Evolutionary conservation across 345 rosid species (phyloP).

Genomic region (Lepidium sativum): DNA sequence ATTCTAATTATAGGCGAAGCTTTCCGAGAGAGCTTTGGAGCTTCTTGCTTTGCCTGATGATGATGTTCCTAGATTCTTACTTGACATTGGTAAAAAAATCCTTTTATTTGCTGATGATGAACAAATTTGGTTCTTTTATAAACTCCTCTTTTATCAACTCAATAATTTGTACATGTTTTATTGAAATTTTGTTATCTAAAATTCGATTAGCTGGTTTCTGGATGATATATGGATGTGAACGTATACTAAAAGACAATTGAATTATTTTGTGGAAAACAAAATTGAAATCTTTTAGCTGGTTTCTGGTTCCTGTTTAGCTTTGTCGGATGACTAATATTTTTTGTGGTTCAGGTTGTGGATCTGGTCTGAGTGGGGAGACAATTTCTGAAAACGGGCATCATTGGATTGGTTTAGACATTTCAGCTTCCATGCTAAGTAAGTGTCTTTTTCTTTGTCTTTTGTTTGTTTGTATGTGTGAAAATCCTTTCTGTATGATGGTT

Average conservation of each 20-base stretch:
- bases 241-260: not conserved
- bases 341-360: conserved; percentile 67
- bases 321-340: not conserved
- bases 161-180: not conserved
- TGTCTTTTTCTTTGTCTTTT: not conserved
- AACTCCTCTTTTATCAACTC: too few relatives aligned
- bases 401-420: conserved; percentile 91
- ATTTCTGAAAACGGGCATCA: conserved; percentile 71
- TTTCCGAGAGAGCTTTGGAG: conserved; percentile 93
- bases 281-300: too few relatives aligned
- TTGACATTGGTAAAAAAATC: conserved; percentile 93
- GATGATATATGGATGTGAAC: too few relatives aligned
- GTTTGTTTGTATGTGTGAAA: not conserved
- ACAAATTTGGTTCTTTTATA: too few relatives aligned
- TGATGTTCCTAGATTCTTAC: conserved; percentile 70
- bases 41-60: conserved; percentile 86
- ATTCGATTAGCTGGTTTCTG: not conserved
- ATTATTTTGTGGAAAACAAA: too few relatives aligned
- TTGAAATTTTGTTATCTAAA: not conserved
- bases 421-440: conserved; percentile 84
- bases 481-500: not conserved
- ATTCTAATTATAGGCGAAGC: conserved; percentile 38
- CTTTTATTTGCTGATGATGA: too few relatives aligned
- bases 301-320: not conserved
- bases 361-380: conserved; percentile 91